These are phyloP conservation scores for Aspergillus diversus DNA, from an alignment of 495 filamentous ascomycete genomes.

Conservation along the genomic window DNA sequence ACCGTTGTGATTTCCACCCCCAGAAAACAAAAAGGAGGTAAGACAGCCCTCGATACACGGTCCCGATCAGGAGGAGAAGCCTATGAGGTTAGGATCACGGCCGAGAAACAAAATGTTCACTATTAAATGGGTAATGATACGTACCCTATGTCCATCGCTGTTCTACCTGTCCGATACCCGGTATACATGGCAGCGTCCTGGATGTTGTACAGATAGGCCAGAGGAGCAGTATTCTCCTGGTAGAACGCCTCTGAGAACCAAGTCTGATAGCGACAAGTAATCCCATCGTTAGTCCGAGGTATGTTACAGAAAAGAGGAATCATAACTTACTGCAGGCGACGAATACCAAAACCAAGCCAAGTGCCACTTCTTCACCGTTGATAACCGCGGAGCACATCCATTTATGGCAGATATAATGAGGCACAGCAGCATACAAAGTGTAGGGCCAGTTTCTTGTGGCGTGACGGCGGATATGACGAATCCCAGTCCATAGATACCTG, in stretches of 20 bases:
- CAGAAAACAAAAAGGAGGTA: not conserved
- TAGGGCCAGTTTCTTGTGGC: conserved; percentile 50
- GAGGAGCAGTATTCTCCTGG: conserved; percentile 47
- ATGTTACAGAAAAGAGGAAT: no score
- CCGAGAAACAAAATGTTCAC: not conserved
- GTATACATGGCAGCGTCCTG: not conserved
- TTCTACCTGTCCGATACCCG: not conserved
- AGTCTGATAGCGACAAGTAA: conserved; percentile 2
- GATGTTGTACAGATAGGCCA: conserved; percentile 41
- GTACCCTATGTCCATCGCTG: conserved; percentile 7
- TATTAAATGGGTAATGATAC: not conserved
- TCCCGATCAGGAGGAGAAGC: not conserved
- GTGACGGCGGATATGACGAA: conserved; percentile 53
- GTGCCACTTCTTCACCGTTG: conserved; percentile 53
- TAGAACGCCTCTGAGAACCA: conserved; percentile 64
- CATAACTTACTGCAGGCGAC: conserved; percentile 45
- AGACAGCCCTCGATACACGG: conserved; percentile 2
- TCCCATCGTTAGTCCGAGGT: no score
- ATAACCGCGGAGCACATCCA: conserved; percentile 53
- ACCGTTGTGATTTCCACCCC: no score
- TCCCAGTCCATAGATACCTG: conserved; percentile 58
- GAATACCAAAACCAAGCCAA: conserved; percentile 58
- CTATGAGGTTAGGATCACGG: not conserved
- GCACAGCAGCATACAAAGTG: conserved; percentile 50
- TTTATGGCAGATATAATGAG: conserved; percentile 53